Evolutionary conservation across 2,329 filamentous ascomycete species (phyloP).

Genomic region (Tolypocladium amazonense): DNA sequence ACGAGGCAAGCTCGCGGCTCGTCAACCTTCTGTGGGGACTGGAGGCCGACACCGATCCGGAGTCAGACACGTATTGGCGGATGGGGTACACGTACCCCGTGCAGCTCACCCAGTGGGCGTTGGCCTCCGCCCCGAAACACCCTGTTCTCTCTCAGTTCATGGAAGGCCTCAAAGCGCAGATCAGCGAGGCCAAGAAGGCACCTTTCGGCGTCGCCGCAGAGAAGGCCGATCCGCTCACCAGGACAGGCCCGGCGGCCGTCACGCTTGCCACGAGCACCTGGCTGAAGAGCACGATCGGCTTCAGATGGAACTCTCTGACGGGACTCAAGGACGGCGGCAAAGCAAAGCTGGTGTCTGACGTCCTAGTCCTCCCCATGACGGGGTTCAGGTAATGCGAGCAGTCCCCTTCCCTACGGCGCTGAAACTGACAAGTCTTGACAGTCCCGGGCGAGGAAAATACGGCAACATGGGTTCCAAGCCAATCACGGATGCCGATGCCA

Average conservation of each 20-base stretch:
- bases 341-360: constrained; percentile 10
- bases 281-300: constrained; percentile 7
- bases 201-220: background rate
- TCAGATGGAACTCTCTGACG: constrained; percentile 13
- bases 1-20: constrained; percentile 1
- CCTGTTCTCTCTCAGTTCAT: constrained; percentile 10
- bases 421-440: background rate
- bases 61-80: constrained; percentile 11
- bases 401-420: background rate
- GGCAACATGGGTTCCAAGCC: constrained; percentile 14
- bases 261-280: constrained; percentile 10
- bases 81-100: constrained; percentile 15
- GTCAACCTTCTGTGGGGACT: constrained; percentile 13
- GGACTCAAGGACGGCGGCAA: constrained; percentile 11
- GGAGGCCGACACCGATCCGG: constrained; percentile 13
- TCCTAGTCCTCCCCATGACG: constrained; percentile 12
- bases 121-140: constrained; percentile 12
- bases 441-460: constrained; percentile 11
- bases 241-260: constrained; percentile 13
- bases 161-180: constrained; percentile 6
- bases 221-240: constrained; percentile 9
- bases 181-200: constrained; percentile 1
- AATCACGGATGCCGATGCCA: constrained; percentile 9
- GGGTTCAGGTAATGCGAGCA: constrained; percentile 10
- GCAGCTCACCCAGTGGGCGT: constrained; percentile 14